These are phyloP conservation scores for Pichia sp. DNA, from an alignment of 1,139 yeast species.

Conservation along the genomic window DNA sequence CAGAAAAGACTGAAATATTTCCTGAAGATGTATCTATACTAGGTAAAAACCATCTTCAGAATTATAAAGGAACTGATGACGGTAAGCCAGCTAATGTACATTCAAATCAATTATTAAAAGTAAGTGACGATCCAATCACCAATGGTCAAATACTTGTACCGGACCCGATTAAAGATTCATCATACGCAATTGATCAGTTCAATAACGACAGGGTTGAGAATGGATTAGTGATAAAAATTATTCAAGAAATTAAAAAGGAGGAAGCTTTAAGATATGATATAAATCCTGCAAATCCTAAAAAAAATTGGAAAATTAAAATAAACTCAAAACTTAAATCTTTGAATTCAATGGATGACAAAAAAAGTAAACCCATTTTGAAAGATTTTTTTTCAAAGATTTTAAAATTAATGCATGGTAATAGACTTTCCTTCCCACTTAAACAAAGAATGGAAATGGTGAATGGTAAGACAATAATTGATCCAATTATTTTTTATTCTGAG, in stretches of 20 bases:
- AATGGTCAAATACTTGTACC: conserved; percentile 1
- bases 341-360: conserved; percentile 20
- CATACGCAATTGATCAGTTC: conserved; percentile 10
- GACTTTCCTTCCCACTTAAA: conserved; percentile 24
- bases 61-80: background rate
- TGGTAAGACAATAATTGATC: conserved; percentile 27
- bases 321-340: conserved; percentile 18
- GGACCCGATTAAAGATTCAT: conserved; percentile 7
- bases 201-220: conserved; percentile 1
- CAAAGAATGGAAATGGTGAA: conserved; percentile 25
- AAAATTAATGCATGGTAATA: conserved; percentile 23
- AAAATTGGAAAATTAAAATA: conserved; percentile 13
- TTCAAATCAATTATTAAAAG: background rate
- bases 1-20: background rate
- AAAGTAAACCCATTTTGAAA: conserved; percentile 25
- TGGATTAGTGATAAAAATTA: background rate
- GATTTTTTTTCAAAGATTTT: conserved; percentile 24
- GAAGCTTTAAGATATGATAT: background rate
- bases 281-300: conserved; percentile 8
- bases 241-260: background rate
- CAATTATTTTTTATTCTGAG: conserved; percentile 25
- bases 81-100: background rate
- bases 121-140: background rate
- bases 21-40: background rate
- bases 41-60: background rate